These are phyloP conservation scores for Diaporthe nobilis DNA, from an alignment of 2,329 filamentous ascomycete genomes.

Conservation along the genomic window DNA sequence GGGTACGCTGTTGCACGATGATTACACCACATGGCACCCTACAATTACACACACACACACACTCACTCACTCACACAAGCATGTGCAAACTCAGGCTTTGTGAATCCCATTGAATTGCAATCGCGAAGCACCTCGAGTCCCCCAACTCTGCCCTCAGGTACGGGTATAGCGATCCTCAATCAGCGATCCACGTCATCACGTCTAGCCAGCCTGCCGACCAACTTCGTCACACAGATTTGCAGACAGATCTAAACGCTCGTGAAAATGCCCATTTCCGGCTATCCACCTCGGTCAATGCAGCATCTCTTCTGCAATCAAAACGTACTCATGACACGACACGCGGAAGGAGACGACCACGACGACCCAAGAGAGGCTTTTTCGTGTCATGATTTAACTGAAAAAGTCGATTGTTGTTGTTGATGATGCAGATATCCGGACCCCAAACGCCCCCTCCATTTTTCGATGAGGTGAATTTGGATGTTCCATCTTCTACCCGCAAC, in stretches of 20 bases:
- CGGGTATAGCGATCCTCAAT: slow-evolving; percentile 72
- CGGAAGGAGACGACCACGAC: slow-evolving; percentile 57
- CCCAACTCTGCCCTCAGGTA: slow-evolving; percentile 64
- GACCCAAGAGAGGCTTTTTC: slow-evolving; percentile 58
- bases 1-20: background rate
- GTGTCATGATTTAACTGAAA: slow-evolving; percentile 44
- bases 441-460: slow-evolving; percentile 77
- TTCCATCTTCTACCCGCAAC: slow-evolving; percentile 81
- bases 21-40: slow-evolving; percentile 25
- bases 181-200: slow-evolving; percentile 74
- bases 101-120: slow-evolving; percentile 69
- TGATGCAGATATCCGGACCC: slow-evolving; percentile 84
- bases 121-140: slow-evolving; percentile 66
- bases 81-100: slow-evolving; percentile 46
- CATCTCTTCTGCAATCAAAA: slow-evolving; percentile 52
- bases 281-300: slow-evolving; percentile 66
- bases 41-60: background rate
- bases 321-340: slow-evolving; percentile 61
- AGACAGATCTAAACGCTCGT: slow-evolving; percentile 63
- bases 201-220: slow-evolving; percentile 50
- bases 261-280: slow-evolving; percentile 71
- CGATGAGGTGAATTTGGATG: slow-evolving; percentile 70
- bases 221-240: slow-evolving; percentile 31
- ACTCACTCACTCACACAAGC: background rate
- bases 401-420: slow-evolving; percentile 53